Evolutionary conservation across 148 eudicot genomes (phyloP), one percentile per base, ranked within the genome.

Genomic region (Camellia japonica): DNA sequence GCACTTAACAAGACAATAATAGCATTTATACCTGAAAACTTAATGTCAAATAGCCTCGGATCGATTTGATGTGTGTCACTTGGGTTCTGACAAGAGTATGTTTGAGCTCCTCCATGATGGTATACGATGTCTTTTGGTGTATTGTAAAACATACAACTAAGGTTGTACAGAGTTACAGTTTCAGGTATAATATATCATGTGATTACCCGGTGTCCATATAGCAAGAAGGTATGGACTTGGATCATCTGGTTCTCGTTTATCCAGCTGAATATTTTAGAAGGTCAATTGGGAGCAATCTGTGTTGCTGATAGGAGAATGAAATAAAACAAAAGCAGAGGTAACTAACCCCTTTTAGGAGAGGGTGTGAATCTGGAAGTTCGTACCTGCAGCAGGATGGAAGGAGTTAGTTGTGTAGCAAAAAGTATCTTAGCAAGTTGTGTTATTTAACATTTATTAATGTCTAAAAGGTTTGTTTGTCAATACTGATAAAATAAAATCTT

Each of bases 151-250:
- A 51, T 38, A 30, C 30, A 70, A 70, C 56, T 18, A 38, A 47
- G 41, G 73, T 30, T 12, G 44, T 14, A 49, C 3, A 30, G 12
- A 52, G 19, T 51, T 30, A 19, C 44, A 52, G 49, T 38, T 47
- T 68, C 10, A 41, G 4, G 63, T 6, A 5, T 19, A 69, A 68
- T 56, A 65, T 54, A 73, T 71, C 23, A 41, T 14, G 12, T 44
- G 66, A 83, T 46, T 85, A 91, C 95, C 95, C 70, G 95, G 93
- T 76, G 90, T 87, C 95, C 93, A 90, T 74, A 91, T 83, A 43
- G 93, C 95, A 52, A 91, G 88, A 83, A 91, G 93, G 80, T 91
- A 91, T 15, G 90, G 95, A 82, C 93, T 90, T 67, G 93, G 95
- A 82, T 91, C 95, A 88, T 91, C 95, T 59, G 89, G 88, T 80